These are phyloP conservation scores for Cladochytrium replicatum DNA, from an alignment of 192 early-diverging fungal genomes.

Conservation along the genomic window DNA sequence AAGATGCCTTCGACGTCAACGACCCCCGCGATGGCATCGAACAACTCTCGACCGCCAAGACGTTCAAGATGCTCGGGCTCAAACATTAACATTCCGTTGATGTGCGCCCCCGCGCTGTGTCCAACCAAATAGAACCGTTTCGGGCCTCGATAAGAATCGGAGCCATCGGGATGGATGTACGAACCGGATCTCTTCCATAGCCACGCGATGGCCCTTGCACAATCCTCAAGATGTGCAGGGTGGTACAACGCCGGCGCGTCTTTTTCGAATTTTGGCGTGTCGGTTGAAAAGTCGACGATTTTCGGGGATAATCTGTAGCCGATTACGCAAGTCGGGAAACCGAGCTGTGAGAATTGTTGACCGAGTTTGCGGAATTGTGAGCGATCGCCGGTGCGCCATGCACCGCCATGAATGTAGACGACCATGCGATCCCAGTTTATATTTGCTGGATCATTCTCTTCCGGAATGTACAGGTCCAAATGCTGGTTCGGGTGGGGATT, in stretches of 20 bases:
- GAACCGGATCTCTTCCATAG: conserved; percentile 6
- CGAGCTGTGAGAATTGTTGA: conserved; percentile 30
- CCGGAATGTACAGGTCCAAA: conserved; percentile 56
- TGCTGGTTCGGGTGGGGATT: conserved; percentile 26
- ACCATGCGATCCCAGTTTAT: conserved; percentile 19
- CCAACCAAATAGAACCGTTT: conserved; percentile 46
- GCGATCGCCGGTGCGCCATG: conserved; percentile 68
- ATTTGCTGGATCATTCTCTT: neutral
- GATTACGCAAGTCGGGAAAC: conserved; percentile 51
- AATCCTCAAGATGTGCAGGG: conserved; percentile 63
- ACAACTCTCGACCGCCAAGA: conserved; percentile 4
- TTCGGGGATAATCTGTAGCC: conserved; percentile 62
- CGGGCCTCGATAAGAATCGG: conserved; percentile 3
- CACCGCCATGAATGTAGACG: conserved; percentile 76
- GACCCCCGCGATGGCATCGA: conserved; percentile 35
- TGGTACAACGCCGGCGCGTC: conserved; percentile 21
- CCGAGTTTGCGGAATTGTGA: conserved; percentile 41
- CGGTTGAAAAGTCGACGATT: too few relatives aligned
- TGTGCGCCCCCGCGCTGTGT: conserved; percentile 72
- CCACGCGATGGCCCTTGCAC: conserved; percentile 42
- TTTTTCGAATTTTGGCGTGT: conserved; percentile 18
- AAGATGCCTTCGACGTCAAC: conserved; percentile 80
- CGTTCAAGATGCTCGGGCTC: conserved; percentile 21
- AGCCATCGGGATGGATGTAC: conserved; percentile 1
- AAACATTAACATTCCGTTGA: conserved; percentile 51